A percentile compares a stretch with the other conserved stretches of the same genome.
phyloP scores from a whole-genome alignment of 176 grass and related monocot species.

The Rhynchospora tenuis region DNA sequence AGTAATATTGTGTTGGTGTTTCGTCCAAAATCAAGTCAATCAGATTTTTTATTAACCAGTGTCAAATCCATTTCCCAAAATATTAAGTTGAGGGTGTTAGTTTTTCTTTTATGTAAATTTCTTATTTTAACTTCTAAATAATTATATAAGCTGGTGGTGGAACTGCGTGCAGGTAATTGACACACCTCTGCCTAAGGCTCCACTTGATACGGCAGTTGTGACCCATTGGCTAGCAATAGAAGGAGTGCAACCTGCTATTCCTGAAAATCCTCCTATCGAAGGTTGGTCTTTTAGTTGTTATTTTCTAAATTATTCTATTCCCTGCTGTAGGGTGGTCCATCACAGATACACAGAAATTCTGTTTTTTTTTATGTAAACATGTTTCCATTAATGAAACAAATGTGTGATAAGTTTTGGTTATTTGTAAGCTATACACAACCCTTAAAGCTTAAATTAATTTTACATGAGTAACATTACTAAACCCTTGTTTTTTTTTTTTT shows the following conservation, averaged over 20 bases:
- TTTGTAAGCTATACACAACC: not conserved
- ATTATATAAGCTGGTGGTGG: not conserved
- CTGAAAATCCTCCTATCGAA: conserved; percentile 80
- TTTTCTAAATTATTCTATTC: not conserved
- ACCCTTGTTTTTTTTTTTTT: not conserved
- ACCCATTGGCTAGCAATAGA: conserved; percentile 93
- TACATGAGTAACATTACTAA: not conserved
- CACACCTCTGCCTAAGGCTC: conserved; percentile 73
- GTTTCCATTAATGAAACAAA: not conserved
- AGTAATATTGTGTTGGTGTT: not conserved
- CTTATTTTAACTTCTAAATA: not conserved
- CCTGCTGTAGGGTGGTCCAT: not conserved
- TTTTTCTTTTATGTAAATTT: not conserved
- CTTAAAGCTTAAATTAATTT: not conserved
- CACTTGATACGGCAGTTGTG: conserved; percentile 75
- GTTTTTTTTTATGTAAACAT: not conserved
- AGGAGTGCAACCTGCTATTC: conserved; percentile 85
- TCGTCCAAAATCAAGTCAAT: not conserved
- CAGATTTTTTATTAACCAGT: not conserved
- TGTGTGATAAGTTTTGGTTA: not conserved
- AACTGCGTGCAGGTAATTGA: conserved; percentile 51
- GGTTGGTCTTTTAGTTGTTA: conserved; percentile 38
- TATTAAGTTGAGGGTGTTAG: not conserved
- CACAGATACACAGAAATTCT: not conserved
- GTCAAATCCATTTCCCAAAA: not conserved